A percentile compares a stretch with the other conserved stretches of the same genome.
These are phyloP conservation scores for Tulasnella sp. DNA, from an alignment of 768 basidiomycete species.

Conservation along the genomic window DNA sequence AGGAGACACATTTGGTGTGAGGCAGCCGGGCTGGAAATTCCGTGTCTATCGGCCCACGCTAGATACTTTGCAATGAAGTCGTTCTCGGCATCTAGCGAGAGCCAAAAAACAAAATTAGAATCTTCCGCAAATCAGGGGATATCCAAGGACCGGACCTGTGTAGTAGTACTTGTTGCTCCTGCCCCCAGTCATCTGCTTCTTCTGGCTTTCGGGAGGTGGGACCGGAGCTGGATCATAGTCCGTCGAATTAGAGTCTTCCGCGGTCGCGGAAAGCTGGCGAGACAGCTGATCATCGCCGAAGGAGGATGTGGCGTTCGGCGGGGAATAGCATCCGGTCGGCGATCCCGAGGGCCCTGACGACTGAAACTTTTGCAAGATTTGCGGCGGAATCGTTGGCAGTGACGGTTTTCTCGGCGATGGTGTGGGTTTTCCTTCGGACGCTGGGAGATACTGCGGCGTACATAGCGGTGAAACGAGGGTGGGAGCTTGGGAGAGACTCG, in stretches of 20 bases:
- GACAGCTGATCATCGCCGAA: not conserved
- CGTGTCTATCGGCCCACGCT: not conserved
- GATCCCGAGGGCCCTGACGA: not conserved
- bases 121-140: too few species aligned
- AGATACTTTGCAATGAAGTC: not conserved
- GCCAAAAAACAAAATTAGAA: not conserved
- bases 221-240: not conserved
- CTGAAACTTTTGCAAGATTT: not conserved
- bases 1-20: not conserved
- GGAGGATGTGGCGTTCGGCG: not conserved
- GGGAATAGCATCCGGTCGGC: not conserved
- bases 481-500: not conserved
- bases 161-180: not conserved
- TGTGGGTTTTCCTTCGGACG: not conserved
- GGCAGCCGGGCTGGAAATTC: not conserved
- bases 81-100: not conserved
- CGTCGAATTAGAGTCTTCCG: not conserved
- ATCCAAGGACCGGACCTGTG: not conserved
- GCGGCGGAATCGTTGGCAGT: not conserved
- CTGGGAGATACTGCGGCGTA: not conserved
- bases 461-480: not conserved
- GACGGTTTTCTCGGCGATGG: not conserved
- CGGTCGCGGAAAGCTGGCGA: not conserved
- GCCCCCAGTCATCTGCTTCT: not conserved
- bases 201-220: conserved; percentile 9